Percentiles rank a stretch among this genome's conserved stretches.
These are phyloP conservation scores for Phlebiopsis gigantea DNA, from an alignment of 768 basidiomycete genomes.

Conservation along the genomic window DNA sequence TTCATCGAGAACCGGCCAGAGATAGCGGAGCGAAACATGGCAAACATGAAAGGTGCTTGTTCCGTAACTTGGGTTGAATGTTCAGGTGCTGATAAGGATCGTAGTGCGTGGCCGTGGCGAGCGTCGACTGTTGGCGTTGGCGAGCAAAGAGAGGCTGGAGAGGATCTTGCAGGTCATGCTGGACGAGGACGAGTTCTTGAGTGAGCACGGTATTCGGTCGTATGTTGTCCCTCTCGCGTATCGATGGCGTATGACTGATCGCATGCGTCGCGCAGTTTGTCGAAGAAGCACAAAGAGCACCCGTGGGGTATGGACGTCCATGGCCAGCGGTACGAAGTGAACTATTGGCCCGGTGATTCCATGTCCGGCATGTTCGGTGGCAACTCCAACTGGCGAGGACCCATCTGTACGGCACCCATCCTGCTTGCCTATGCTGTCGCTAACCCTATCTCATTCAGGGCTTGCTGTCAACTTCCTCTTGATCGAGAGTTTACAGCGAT, in stretches of 20 bases:
- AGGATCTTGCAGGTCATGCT: conserved; percentile 94
- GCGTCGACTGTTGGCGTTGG: conserved; percentile 82
- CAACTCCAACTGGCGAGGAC: conserved; percentile 98
- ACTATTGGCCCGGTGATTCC: conserved; percentile 98
- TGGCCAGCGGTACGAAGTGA: conserved; percentile 86
- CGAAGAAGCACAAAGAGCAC: conserved; percentile 82
- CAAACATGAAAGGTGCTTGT: conserved; percentile 81
- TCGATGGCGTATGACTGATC: neutral
- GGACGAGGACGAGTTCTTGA: conserved; percentile 94
- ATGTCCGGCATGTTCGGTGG: conserved; percentile 97
- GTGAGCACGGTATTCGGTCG: conserved; percentile 95
- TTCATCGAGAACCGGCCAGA: conserved; percentile 92
- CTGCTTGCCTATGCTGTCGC: neutral
- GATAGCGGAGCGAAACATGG: conserved; percentile 87
- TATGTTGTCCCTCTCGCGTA: conserved; percentile 35
- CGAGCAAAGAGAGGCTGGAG: conserved; percentile 85
- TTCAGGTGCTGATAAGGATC: neutral
- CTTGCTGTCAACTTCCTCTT: conserved; percentile 94
- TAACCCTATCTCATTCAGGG: conserved; percentile 44
- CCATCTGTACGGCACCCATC: conserved; percentile 55
- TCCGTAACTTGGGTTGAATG: neutral
- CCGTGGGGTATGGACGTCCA: conserved; percentile 96
- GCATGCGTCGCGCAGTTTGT: conserved; percentile 48
- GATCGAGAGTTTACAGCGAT: conserved; percentile 93
- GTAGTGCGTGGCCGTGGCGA: conserved; percentile 69